Conservation (phyloP, 176 grass and related monocot genomes). For the Typha latifolia region DNA sequence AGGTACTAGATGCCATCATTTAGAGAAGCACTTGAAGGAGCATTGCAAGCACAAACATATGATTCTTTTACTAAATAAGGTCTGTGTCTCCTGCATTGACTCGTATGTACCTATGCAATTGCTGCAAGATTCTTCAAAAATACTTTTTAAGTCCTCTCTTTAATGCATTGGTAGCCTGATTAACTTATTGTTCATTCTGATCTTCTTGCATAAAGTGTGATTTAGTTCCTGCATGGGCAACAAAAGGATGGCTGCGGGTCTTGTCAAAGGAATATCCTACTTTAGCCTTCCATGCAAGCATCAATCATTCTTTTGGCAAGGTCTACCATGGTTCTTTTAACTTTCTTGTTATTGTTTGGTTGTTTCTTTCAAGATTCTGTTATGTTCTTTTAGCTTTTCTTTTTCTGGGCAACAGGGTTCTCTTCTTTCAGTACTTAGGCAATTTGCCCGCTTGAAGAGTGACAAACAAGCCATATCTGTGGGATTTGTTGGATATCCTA, state of each 20-base stretch:
- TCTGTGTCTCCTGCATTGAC: slow-evolving; percentile 3
- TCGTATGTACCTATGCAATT: background rate
- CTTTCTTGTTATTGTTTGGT: background rate
- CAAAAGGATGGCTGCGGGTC: slow-evolving; percentile 84
- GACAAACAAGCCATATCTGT: slow-evolving; percentile 99
- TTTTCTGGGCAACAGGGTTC: slow-evolving; percentile 48
- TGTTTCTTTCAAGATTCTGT: background rate
- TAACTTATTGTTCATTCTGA: slow-evolving; percentile 11
- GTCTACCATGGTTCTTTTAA: slow-evolving; percentile 13
- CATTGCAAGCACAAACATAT: slow-evolving; percentile 84
- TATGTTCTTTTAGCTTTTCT: background rate
- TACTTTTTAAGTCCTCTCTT: background rate
- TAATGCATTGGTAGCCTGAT: background rate
- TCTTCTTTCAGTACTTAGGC: slow-evolving; percentile 83
- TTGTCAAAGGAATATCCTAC: slow-evolving; percentile 87
- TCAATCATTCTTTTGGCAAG: slow-evolving; percentile 94
- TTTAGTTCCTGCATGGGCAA: slow-evolving; percentile 88
- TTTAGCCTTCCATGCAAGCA: slow-evolving; percentile 90
- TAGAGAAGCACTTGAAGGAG: slow-evolving; percentile 92
- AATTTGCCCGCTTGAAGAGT: slow-evolving; percentile 84
- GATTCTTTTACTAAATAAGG: slow-evolving; percentile 95
- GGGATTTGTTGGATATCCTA: slow-evolving; percentile 96
- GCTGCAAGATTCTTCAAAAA: background rate
- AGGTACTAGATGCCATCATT: slow-evolving; percentile 89
- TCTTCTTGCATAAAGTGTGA: slow-evolving; percentile 56